phyloP scores from a whole-genome alignment of 116 monocot genomes.

The Dioscorea cayenensis region DNA sequence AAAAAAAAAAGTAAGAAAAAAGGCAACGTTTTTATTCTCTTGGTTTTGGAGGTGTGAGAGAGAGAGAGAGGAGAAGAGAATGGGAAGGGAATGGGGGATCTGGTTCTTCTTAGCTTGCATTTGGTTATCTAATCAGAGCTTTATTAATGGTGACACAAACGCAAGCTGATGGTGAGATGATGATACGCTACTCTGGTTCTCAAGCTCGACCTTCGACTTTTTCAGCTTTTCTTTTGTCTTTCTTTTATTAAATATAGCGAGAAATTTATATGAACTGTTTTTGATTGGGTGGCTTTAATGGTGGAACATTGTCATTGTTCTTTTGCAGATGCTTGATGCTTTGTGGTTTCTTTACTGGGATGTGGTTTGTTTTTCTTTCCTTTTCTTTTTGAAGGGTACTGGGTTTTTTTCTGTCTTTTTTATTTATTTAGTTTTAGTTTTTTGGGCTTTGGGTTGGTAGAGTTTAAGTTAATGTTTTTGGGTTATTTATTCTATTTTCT shows the following conservation, averaged over 20 bases:
- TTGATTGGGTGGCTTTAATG: too few relatives aligned
- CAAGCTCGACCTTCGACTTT: background rate
- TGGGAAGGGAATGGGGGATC: constrained; percentile 2
- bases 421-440: background rate
- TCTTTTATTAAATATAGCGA: too few relatives aligned
- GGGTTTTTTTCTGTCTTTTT: too few relatives aligned
- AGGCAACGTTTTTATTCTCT: background rate
- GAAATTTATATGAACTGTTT: too few relatives aligned
- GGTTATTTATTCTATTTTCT: background rate
- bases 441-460: background rate
- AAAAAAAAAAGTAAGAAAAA: background rate
- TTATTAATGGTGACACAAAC: constrained; percentile 43
- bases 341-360: too few relatives aligned
- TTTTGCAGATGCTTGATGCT: too few relatives aligned
- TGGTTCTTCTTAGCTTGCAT: constrained; percentile 45
- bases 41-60: background rate
- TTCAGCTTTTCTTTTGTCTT: background rate
- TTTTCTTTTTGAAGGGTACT: background rate
- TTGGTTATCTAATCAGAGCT: constrained; percentile 31
- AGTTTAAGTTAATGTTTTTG: background rate
- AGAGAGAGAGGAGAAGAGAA: constrained; percentile 11
- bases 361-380: background rate
- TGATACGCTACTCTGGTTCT: background rate
- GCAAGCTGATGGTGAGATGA: constrained; percentile 52
- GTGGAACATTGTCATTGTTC: too few relatives aligned